Evolutionary conservation across 2,329 filamentous ascomycete genomes (phyloP).

Genomic region (Thielaviopsis populi): DNA sequence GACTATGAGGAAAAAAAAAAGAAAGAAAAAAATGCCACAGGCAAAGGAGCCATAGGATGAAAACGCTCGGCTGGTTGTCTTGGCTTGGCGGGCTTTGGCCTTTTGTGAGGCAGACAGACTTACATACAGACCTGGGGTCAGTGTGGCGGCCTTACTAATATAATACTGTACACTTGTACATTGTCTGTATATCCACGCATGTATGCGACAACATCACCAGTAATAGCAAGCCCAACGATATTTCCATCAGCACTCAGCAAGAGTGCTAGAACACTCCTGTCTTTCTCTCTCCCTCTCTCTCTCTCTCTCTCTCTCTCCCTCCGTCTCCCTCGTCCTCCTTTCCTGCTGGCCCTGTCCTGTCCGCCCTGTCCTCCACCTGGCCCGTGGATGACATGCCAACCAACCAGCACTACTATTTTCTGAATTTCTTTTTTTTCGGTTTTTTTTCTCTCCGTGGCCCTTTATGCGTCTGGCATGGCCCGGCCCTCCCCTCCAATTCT

Average conservation of each 20-base stretch:
- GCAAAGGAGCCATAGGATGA: not conserved
- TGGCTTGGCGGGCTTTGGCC: not conserved
- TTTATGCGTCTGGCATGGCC: not conserved
- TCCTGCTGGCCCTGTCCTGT: not conserved
- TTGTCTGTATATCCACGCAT: too few species aligned
- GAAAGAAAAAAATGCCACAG: not conserved
- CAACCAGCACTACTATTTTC: not conserved
- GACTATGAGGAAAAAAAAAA: too few species aligned
- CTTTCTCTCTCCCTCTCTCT: too few species aligned
- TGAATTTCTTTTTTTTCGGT: not conserved
- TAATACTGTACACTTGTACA: too few species aligned
- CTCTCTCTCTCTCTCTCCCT: too few species aligned
- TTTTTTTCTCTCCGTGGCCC: not conserved
- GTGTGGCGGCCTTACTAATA: too few species aligned
- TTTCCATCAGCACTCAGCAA: too few species aligned
- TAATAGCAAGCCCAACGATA: too few species aligned
- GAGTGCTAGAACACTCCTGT: too few species aligned
- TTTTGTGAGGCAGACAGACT: conserved; percentile 1
- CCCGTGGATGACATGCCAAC: not conserved
- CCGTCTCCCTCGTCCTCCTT: not conserved
- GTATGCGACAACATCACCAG: too few species aligned
- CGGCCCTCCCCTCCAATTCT: not conserved
- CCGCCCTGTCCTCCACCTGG: not conserved
- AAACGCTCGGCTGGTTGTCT: not conserved
- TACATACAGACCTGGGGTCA: too few species aligned